Conservation (phyloP, 192 early-diverging fungal genomes). For the Borealophlyctis nickersoniae region DNA sequence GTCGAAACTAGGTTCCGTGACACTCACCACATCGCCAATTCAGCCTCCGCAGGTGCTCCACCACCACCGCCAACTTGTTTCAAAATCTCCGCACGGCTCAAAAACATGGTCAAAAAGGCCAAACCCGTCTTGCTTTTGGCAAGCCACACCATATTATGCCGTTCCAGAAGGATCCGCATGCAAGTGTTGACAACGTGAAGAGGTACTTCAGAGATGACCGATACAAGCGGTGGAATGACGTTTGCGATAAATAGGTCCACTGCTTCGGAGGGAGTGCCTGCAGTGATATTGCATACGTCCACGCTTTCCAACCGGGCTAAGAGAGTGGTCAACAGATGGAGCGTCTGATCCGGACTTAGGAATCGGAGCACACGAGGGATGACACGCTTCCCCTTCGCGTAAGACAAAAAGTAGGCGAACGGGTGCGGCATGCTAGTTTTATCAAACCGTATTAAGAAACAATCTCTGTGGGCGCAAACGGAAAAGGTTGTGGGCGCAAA, state of each 20-base stretch:
- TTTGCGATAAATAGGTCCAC: slow-evolving; percentile 83
- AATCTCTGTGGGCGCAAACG: too few species aligned
- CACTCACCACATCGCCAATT: slow-evolving; percentile 33
- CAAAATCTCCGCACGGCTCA: slow-evolving; percentile 85
- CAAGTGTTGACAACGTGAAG: slow-evolving; percentile 77
- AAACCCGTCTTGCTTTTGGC: slow-evolving; percentile 79
- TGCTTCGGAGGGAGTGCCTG: slow-evolving; percentile 22
- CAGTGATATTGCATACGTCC: slow-evolving; percentile 48
- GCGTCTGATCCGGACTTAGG: slow-evolving; percentile 70
- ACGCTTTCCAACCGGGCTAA: slow-evolving; percentile 46
- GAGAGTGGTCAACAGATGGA: slow-evolving; percentile 67
- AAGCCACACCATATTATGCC: slow-evolving; percentile 86
- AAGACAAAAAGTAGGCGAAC: slow-evolving; percentile 79
- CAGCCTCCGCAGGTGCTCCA: slow-evolving; percentile 19
- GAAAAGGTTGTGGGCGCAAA: slow-evolving; percentile 4
- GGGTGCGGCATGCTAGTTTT: slow-evolving; percentile 65
- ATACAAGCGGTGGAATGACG: slow-evolving; percentile 80
- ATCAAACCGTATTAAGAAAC: slow-evolving; percentile 4
- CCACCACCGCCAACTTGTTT: slow-evolving; percentile 57
- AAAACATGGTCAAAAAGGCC: slow-evolving; percentile 83
- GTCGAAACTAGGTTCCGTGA: too few species aligned
- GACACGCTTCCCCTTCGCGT: slow-evolving; percentile 86
- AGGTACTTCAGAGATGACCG: slow-evolving; percentile 78
- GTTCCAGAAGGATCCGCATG: slow-evolving; percentile 79
- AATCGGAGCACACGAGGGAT: slow-evolving; percentile 79